Conservation (phyloP, 2,329 filamentous ascomycete genomes). For the Arthrobotrys sphaeroides region DNA sequence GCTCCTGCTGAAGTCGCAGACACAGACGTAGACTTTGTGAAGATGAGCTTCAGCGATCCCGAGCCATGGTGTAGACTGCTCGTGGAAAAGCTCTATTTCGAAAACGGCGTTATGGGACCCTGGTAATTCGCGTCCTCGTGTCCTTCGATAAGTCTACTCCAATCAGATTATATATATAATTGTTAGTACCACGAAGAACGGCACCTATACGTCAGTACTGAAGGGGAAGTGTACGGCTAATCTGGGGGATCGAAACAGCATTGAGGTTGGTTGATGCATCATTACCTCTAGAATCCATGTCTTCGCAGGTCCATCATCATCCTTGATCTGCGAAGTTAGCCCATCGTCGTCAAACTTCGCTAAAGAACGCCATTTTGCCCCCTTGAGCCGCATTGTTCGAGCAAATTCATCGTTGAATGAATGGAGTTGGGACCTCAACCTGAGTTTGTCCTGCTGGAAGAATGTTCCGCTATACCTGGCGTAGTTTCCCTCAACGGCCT, state of each 20-base stretch:
- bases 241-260: background rate
- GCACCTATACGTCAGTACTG: too few species aligned
- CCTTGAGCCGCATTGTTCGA: slow-evolving; percentile 55
- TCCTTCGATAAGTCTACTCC: slow-evolving; percentile 50
- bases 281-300: slow-evolving; percentile 3
- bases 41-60: slow-evolving; percentile 58
- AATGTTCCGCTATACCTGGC: slow-evolving; percentile 52
- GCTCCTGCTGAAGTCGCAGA: slow-evolving; percentile 44
- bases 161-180: slow-evolving; percentile 57
- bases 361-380: slow-evolving; percentile 58
- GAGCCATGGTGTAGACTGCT: slow-evolving; percentile 61
- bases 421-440: slow-evolving; percentile 59
- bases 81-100: slow-evolving; percentile 62
- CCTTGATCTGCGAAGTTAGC: background rate
- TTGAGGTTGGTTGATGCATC: slow-evolving; percentile 45
- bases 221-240: too few species aligned
- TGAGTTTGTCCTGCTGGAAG: background rate
- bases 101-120: slow-evolving; percentile 62
- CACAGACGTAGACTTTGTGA: slow-evolving; percentile 47
- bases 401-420: slow-evolving; percentile 58
- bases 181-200: too few species aligned
- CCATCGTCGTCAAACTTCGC: background rate
- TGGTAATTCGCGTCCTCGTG: slow-evolving; percentile 60
- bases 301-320: slow-evolving; percentile 49
- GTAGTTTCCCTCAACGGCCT: slow-evolving; percentile 59